A percentile compares a stretch with the other conserved stretches of the same genome.
Conservation (phyloP, 2,329 filamentous ascomycete genomes). For the Aspergillus quadrilineatus region DNA sequence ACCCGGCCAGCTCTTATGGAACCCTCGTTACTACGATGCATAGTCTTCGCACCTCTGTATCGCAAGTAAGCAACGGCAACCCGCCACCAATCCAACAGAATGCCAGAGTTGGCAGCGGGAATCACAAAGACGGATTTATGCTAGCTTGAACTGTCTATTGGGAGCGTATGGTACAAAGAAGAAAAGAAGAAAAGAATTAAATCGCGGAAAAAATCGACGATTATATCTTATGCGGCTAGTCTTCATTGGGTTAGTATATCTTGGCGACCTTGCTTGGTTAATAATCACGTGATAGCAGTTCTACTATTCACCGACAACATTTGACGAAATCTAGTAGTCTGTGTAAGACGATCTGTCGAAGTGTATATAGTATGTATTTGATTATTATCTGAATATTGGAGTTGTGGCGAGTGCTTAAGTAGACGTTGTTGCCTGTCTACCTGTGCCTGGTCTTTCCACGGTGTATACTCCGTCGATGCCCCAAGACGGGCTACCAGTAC, state of each 20-base stretch:
- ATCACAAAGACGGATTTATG: constrained; percentile 32
- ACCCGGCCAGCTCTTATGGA: constrained; percentile 71
- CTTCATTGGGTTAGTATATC: not conserved
- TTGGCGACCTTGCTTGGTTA: not conserved
- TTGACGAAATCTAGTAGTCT: no score
- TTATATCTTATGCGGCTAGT: constrained; percentile 24
- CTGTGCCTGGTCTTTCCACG: not conserved
- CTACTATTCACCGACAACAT: no score
- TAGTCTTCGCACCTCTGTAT: constrained; percentile 61
- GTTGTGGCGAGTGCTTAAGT: not conserved
- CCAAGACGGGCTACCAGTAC: constrained; percentile 1
- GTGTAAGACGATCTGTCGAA: no score
- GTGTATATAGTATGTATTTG: not conserved
- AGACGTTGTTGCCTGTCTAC: not conserved
- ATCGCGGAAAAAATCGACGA: constrained; percentile 17
- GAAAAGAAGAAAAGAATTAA: constrained; percentile 31
- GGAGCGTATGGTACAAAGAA: constrained; percentile 62
- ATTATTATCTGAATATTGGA: not conserved
- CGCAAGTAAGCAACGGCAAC: constrained; percentile 65
- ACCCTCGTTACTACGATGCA: constrained; percentile 49
- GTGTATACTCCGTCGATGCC: constrained; percentile 2
- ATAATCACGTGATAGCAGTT: no score
- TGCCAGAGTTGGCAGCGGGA: constrained; percentile 56
- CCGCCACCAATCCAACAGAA: constrained; percentile 64
- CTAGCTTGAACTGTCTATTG: constrained; percentile 69